Conservation (phyloP, 2,329 filamentous ascomycete genomes). For the Ilyonectria sp. region DNA sequence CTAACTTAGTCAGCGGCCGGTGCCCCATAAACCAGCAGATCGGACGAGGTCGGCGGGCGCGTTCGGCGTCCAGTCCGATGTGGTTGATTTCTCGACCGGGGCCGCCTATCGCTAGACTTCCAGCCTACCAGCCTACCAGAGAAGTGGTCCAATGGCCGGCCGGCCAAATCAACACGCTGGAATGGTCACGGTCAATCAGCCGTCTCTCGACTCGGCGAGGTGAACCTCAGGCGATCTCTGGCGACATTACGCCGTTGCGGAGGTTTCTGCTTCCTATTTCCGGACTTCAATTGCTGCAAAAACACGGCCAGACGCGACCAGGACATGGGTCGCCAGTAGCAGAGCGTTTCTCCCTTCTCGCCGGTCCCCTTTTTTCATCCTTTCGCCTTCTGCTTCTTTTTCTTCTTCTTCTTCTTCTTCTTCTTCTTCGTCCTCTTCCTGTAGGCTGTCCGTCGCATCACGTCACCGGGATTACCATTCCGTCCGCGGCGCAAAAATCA, state of each 20-base stretch:
- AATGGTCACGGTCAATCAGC: constrained; percentile 21
- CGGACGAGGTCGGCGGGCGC: constrained; percentile 22
- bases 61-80: constrained; percentile 31
- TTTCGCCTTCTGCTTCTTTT: background rate
- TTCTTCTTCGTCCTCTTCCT: background rate
- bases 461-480: background rate
- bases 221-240: background rate
- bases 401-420: background rate
- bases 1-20: background rate
- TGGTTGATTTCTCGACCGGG: constrained; percentile 1
- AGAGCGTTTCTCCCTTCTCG: constrained; percentile 5
- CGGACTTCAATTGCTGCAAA: background rate
- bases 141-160: constrained; percentile 1
- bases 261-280: too few species aligned
- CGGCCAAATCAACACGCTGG: constrained; percentile 18
- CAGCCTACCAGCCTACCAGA: background rate
- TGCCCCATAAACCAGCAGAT: constrained; percentile 7
- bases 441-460: background rate
- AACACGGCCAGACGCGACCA: background rate
- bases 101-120: constrained; percentile 2
- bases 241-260: background rate
- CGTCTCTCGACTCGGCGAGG: constrained; percentile 16
- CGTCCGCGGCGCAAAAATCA: background rate
- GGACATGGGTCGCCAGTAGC: background rate
- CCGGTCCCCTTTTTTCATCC: background rate